Evolutionary conservation across 2,329 filamentous ascomycete species (phyloP).

Genomic region (Alternaria viburni): DNA sequence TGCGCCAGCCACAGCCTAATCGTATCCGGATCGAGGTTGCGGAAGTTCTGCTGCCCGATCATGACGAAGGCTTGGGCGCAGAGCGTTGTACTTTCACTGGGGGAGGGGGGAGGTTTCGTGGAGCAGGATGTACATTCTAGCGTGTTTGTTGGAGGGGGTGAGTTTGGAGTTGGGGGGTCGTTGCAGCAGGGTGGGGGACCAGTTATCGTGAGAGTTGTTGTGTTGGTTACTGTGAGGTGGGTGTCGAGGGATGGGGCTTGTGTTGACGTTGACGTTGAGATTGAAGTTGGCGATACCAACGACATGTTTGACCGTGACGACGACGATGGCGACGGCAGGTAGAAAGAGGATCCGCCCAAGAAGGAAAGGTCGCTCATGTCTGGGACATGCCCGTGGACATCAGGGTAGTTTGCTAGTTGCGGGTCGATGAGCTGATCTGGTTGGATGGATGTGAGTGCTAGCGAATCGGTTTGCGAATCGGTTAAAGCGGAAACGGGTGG

Average conservation of each 20-base stretch:
- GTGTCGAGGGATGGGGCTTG: background rate
- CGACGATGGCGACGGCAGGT: background rate
- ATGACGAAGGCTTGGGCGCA: constrained; percentile 44
- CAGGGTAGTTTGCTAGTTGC: constrained; percentile 9
- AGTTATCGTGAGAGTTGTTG: background rate
- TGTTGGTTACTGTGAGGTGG: background rate
- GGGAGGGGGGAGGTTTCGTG: constrained; percentile 31
- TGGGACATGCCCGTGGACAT: constrained; percentile 1
- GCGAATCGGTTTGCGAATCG: background rate
- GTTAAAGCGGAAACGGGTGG: background rate
- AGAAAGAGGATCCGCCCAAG: constrained; percentile 3
- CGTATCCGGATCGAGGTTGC: constrained; percentile 37
- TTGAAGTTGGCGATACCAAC: background rate
- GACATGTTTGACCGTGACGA: no score
- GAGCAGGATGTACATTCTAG: constrained; percentile 39
- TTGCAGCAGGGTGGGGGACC: constrained; percentile 38
- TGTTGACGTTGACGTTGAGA: background rate
- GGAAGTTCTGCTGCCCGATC: constrained; percentile 45
- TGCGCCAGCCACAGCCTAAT: constrained; percentile 42
- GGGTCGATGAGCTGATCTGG: background rate
- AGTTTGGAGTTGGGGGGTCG: constrained; percentile 7
- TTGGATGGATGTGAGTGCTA: constrained; percentile 1
- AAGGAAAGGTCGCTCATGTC: constrained; percentile 15
- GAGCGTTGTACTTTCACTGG: constrained; percentile 41
- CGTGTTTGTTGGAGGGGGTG: constrained; percentile 4